Evolutionary conservation across 805 yeast genomes (phyloP), one percentile per base, ranked within the genome.

Genomic region (Wickerhamiella dianesei): DNA sequence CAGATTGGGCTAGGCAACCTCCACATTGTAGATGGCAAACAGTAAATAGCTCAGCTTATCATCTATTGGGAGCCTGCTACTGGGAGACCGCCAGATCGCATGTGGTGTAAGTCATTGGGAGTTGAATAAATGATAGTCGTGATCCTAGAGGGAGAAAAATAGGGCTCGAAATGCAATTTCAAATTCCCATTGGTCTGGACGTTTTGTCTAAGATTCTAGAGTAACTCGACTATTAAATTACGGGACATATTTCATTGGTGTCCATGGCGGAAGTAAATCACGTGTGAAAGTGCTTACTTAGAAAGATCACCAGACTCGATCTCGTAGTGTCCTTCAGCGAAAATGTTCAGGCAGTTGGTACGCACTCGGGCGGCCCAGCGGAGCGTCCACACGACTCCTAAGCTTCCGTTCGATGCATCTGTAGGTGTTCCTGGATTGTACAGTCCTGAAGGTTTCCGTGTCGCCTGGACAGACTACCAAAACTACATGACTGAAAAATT

Each of bases 401-500:
- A 55, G 35, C 66, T 84, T 37, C 66, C 61, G 6, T 48, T 53
- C 21, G 77, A 64, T 59, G 44, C 64, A 14, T 41, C 58, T 20
- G 52, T 64, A 9, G 89, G 89, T 9, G 72, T 84, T 50, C 65
- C 70, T 46, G 86, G 87, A 0, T 66, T 86, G 43, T 81, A 74
- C 67, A 68, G 82, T 4, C 58, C 78, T 1, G 61, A 71, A 47
- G 95, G 86, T 32, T 84, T 79, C 65, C 66, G 79, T 48, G 64
- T 73, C 3, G 82, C 87, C 2, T 89, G 96, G 96, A 66, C 66
- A 3, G 82, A 87, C 47, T 80, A 85, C 63, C 98, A 89, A 66
- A 70, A 68, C 45, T 76, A 67, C 51, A 64, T 62, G 4, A 48
- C 59, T 14, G 78, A 46, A 73, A 82, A 48, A 71, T 78, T 54